A percentile compares a stretch with the other conserved stretches of the same genome.
Evolutionary conservation across 225 moss, liverwort and hornwort species (phyloP).

Genomic region (Sphagnum contortum): DNA sequence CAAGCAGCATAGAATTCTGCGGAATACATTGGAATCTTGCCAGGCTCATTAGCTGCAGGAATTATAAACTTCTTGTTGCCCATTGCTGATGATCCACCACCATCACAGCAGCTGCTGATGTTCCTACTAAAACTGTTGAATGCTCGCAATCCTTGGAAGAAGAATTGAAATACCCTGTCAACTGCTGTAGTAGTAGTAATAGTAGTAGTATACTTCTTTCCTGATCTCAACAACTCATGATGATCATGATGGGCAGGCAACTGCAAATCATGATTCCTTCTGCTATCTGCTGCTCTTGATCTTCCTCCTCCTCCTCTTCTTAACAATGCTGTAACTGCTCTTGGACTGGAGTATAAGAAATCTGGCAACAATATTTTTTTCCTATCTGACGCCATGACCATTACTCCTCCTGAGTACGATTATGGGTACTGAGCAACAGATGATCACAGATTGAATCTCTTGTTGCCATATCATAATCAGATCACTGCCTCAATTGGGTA

Average conservation of each 20-base stretch:
- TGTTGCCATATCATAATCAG: too few species aligned
- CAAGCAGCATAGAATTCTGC: conserved; percentile 73
- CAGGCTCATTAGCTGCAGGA: conserved; percentile 28
- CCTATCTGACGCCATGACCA: too few species aligned
- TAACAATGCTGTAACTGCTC: not conserved
- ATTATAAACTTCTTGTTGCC: conserved; percentile 46
- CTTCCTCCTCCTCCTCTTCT: not conserved
- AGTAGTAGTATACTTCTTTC: too few species aligned
- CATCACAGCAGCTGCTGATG: too few species aligned
- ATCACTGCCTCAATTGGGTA: too few species aligned
- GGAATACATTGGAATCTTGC: conserved; percentile 56
- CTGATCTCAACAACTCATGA: conserved; percentile 16
- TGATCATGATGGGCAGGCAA: conserved; percentile 1
- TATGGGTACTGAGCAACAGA: too few species aligned
- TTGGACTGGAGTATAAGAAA: conserved; percentile 19
- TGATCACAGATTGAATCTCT: too few species aligned
- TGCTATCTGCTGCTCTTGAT: not conserved
- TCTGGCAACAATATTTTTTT: conserved; percentile 15
- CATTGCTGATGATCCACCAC: conserved; percentile 1
- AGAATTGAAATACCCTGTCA: too few species aligned
- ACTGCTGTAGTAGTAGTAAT: too few species aligned
- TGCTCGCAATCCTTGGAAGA: too few species aligned
- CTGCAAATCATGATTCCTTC: not conserved
- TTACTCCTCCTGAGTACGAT: too few species aligned
- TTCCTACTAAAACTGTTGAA: too few species aligned